These are phyloP conservation scores for Hypericum androsaemum DNA, from an alignment of 345 rosid species.

Conservation along the genomic window DNA sequence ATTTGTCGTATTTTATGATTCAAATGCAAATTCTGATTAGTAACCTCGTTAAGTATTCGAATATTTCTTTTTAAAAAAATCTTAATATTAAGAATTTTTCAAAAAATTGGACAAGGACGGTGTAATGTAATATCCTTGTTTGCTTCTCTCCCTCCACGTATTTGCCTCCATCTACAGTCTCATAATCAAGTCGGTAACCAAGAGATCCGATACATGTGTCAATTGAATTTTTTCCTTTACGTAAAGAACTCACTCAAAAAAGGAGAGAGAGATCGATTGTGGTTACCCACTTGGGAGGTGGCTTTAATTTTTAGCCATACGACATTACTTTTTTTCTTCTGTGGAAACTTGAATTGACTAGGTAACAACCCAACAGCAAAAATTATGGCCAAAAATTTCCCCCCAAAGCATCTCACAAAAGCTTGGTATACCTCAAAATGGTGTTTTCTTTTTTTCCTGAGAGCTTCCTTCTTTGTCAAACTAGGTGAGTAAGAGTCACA, in stretches of 20 bases:
- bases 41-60: too few species aligned
- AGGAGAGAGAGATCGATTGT: neutral
- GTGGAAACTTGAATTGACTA: slow-evolving; percentile 32
- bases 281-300: slow-evolving; percentile 12
- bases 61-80: too few species aligned
- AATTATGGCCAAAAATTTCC: slow-evolving; percentile 16
- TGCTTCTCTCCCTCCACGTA: too few species aligned
- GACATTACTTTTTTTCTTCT: slow-evolving; percentile 22
- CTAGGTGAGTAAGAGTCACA: too few species aligned
- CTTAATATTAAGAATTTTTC: too few species aligned
- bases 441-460: too few species aligned
- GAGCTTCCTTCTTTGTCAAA: too few species aligned
- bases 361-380: slow-evolving; percentile 32
- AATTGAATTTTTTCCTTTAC: slow-evolving; percentile 9
- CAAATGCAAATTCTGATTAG: too few species aligned
- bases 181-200: neutral
- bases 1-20: too few species aligned
- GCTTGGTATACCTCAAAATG: too few species aligned
- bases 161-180: neutral
- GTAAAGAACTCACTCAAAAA: neutral
- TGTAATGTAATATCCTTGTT: neutral
- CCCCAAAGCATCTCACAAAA: slow-evolving; percentile 22
- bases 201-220: slow-evolving; percentile 9
- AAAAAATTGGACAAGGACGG: too few species aligned
- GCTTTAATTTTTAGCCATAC: slow-evolving; percentile 58